Base-by-base conservation (phyloP, 305 asterid genomes). In the Fraxinus nigra region DNA sequence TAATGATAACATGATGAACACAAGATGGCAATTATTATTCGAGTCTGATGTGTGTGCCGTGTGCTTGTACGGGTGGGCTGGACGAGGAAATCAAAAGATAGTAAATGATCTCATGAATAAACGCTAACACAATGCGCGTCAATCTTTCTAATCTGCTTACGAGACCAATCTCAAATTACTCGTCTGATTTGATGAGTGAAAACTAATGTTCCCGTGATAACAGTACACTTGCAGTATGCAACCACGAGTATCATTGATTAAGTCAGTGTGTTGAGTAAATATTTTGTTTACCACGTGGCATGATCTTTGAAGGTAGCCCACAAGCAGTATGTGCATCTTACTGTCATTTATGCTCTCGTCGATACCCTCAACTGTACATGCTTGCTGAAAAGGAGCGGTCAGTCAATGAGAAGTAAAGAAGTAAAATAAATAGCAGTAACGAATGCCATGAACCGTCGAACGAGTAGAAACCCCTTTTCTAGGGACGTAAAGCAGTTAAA, bases 261-360 rank as follows among this genome's bases (percentile, higher is more conserved):
- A 14, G 13, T 76, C 54, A 33, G 30, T 7, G 86, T 5, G 18
- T 28, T 16, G 14, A 5, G 70, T 13, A 72, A 33, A 35, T 46
- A 8, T 79, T 70, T 51, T 56, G 33, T 69, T 87, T 86, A 95
- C 98, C 95, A 70, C 84, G 79, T 33, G 32, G 48, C 54, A 51
- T 35, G 91, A 85, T 85, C 95, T 89, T 84, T 89, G 89, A 87
- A 91, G 87, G 90, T 86, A 92, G 82, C 97, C 98, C 70, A 89
- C 92, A n/a, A 93, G 81, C 80, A 89, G 72, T 83, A 93, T 74
- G 87, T 92, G 91, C 90, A 93, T 87, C 81, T 87, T 80, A 51
- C 80, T 61, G 76, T 89, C 93, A 38, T 85, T 4, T 46, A 67
- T 37, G 79, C 80, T 72, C 26, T 75, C 88, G 3, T 82, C 85